These are phyloP conservation scores for Boletellus ananiceps DNA, from an alignment of 768 basidiomycete genomes.

Conservation along the genomic window DNA sequence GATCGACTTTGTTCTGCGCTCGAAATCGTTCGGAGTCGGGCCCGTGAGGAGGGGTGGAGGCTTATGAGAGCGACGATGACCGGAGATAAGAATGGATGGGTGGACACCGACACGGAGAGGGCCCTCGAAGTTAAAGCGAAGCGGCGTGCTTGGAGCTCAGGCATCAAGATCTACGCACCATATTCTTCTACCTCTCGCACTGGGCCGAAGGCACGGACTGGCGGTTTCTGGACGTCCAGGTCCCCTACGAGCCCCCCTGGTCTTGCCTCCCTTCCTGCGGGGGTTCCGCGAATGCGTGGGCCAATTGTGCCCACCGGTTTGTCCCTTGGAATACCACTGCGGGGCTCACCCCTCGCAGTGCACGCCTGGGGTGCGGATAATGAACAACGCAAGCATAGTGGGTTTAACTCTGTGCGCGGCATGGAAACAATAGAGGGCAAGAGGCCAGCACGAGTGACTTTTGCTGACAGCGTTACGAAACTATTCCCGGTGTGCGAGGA, in stretches of 20 bases:
- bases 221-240: neutral
- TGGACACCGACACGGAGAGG: slow-evolving; percentile 23
- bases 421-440: slow-evolving; percentile 14
- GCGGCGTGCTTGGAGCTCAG: slow-evolving; percentile 64
- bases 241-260: slow-evolving; percentile 19
- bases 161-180: slow-evolving; percentile 37
- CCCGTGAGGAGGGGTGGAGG: slow-evolving; percentile 37
- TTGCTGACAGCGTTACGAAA: slow-evolving; percentile 17
- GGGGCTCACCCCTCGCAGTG: slow-evolving; percentile 47
- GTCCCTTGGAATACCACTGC: slow-evolving; percentile 47
- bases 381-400: slow-evolving; percentile 24
- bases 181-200: slow-evolving; percentile 11
- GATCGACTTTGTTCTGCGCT: slow-evolving; percentile 40
- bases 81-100: slow-evolving; percentile 24
- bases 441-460: slow-evolving; percentile 15
- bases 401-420: slow-evolving; percentile 11
- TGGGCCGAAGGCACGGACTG: slow-evolving; percentile 16
- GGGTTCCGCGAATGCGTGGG: slow-evolving; percentile 4
- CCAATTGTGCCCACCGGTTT: slow-evolving; percentile 33
- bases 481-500: slow-evolving; percentile 31
- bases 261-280: slow-evolving; percentile 5
- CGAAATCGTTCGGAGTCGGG: slow-evolving; percentile 39
- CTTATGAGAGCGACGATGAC: slow-evolving; percentile 31
- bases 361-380: slow-evolving; percentile 38
- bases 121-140: slow-evolving; percentile 55